Evolutionary conservation across 1,139 yeast species (phyloP), one percentile per base, ranked within the genome.

Genomic region (Suhomyces chickasaworum): DNA sequence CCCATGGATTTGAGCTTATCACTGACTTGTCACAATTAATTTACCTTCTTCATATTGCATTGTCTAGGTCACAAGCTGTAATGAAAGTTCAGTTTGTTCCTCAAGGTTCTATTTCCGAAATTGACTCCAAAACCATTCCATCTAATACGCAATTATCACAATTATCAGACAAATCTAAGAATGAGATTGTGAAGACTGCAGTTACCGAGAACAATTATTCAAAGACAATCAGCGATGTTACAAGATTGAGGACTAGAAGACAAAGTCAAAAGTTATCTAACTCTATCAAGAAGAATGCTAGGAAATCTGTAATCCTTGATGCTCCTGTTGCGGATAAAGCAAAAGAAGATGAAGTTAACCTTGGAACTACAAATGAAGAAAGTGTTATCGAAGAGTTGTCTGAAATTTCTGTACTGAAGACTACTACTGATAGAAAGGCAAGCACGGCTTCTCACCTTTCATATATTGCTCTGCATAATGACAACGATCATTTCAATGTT

Each of bases 1-100:
- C 81, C 16, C 56, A 71, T 0, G 90, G 89, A 0, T 89, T 91
- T 60, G 77, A 71, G 39, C 59, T 66, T n/a, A 83, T 90, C 0
- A 76, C 89, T 4, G 85, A 83, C 51, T 75, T 89, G 42, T 66
- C 81, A 17, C 98, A 93, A 64, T 78, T 89, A 60, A 74, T 85
- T 21, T 89, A 83, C 61, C 69, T 93, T 42, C 71, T 91, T 53
- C 86, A 88, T 57, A 90, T 93, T 54, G 98, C 98, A 0, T 73
- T 90, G 41, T 80, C 86, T 6, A 76, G 97, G 48, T 85, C 96
- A 2, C 83, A 80, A 56, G 77, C 84, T 18, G 90, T 86, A 0
- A 81, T 89, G 79, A 59, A 52, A 48, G 64, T 53, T 39, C 61
- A 62, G 51, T 52, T 58, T 52, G 48, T 55, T 3, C 21, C 29